A percentile compares a stretch with the other conserved stretches of the same genome.
Evolutionary conservation across 768 basidiomycete species (phyloP).

Genomic region (Lentinula sp.): DNA sequence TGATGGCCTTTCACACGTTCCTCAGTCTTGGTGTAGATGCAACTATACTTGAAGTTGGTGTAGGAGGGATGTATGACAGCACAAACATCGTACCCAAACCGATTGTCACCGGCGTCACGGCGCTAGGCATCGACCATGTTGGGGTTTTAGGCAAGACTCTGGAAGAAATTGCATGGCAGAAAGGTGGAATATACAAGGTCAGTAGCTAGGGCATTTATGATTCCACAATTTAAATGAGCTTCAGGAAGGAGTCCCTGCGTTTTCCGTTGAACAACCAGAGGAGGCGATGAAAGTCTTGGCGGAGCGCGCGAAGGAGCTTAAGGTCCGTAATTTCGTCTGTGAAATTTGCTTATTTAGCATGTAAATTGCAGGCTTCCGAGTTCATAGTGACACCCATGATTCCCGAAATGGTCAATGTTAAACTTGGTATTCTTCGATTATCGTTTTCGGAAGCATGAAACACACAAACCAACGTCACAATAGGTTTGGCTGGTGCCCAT

Average conservation of each 20-base stretch:
- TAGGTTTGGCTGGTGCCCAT: conserved; percentile 82
- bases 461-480: conserved; percentile 4
- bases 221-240: conserved; percentile 2
- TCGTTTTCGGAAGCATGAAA: neutral
- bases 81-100: conserved; percentile 94
- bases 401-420: conserved; percentile 43
- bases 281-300: conserved; percentile 66
- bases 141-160: conserved; percentile 84
- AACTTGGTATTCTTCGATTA: conserved; percentile 46
- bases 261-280: conserved; percentile 72
- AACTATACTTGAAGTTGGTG: conserved; percentile 92
- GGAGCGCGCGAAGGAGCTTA: conserved; percentile 57
- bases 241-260: conserved; percentile 77
- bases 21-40: conserved; percentile 78
- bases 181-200: conserved; percentile 95
- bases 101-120: conserved; percentile 83
- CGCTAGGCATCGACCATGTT: conserved; percentile 91
- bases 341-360: neutral
- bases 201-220: conserved; percentile 4
- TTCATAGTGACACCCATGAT: conserved; percentile 57
- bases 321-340: conserved; percentile 33
- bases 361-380: conserved; percentile 47
- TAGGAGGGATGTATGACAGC: conserved; percentile 91
- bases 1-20: conserved; percentile 90
- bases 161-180: conserved; percentile 88